Base-by-base conservation (phyloP, 441 rosid genomes). In the Raphanus hybrid region DNA sequence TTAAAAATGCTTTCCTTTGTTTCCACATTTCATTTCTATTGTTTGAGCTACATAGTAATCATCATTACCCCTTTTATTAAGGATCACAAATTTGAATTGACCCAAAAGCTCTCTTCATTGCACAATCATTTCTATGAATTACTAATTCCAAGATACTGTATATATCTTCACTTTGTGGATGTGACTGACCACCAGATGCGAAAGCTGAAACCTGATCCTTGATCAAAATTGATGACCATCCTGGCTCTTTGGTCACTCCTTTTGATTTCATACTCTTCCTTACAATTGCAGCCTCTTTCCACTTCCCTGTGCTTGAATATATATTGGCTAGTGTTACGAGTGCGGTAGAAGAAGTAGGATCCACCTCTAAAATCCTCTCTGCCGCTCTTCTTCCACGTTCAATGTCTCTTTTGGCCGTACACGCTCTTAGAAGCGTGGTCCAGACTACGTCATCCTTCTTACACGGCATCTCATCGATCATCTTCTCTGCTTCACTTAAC, bases 241-340 rank as follows among this genome's bases (percentile, higher is more conserved):
- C 97, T 0, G 89, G 91, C 74, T 92, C 98, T 86, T 95, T 95
- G 59, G 84, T 80, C 69, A 91, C 79, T 8, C 99, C 98, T 82
- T 85, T 95, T n/a, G 82, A 75, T 81, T 79, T 90, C 96, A 90
- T 87, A 77, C 23, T 73, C 85, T 84, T 90, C 83, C 94, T 85
- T 34, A 86, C 83, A 50, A 78, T 80, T 20, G 97, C 98, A 60
- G 89, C 97, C 80, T 94, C 97, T 78, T 76, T 80, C 98, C 92
- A 90, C 69, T 82, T 86, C 82, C 92, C 98, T 78, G 84, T 80
- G 9, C 92, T 85, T 67, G 94, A 76, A 70, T 88, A 92, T 79
- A 91, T 77, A 79, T 92, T 91, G 54, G 99, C 96, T 32, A 95
- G 78, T 65, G 96, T 89, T 70, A 95, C 86, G 69, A 86, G 93